phyloP scores from a whole-genome alignment of 2,329 filamentous ascomycete species.

The Phyllosticta capitalensis region DNA sequence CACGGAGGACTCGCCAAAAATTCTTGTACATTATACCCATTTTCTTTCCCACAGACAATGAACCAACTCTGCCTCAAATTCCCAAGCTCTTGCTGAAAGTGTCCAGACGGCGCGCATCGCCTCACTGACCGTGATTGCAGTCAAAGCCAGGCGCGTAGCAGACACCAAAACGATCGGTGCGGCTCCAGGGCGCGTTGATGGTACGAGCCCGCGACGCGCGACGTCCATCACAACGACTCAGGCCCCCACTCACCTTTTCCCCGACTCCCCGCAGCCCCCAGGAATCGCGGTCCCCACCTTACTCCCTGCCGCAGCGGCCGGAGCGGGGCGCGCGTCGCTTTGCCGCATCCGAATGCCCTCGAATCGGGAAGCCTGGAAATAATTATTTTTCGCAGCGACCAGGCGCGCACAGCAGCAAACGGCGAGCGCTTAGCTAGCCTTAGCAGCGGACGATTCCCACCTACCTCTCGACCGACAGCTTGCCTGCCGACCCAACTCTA shows the following conservation, averaged over 20 bases:
- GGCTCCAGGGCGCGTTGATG: background rate
- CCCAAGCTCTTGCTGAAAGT: background rate
- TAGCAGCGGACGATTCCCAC: no score
- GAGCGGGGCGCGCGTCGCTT: background rate
- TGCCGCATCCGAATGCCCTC: background rate
- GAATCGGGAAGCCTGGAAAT: background rate
- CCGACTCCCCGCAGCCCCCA: background rate
- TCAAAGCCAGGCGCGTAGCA: background rate
- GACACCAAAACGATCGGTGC: background rate
- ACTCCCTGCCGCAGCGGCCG: background rate
- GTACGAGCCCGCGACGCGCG: background rate
- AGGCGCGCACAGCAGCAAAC: background rate
- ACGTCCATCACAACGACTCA: background rate
- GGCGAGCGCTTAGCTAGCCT: background rate
- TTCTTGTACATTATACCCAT: background rate
- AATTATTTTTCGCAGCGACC: background rate
- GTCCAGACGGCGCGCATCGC: background rate
- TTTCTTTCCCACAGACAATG: background rate
- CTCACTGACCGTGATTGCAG: background rate
- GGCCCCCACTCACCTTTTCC: background rate
- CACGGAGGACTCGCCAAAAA: background rate
- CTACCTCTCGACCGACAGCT: background rate
- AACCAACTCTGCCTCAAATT: background rate
- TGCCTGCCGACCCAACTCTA: background rate
- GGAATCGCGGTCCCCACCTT: background rate